Evolutionary conservation across 169 alveolate species (phyloP).

Genomic region (Cryptosporidium sp.): DNA sequence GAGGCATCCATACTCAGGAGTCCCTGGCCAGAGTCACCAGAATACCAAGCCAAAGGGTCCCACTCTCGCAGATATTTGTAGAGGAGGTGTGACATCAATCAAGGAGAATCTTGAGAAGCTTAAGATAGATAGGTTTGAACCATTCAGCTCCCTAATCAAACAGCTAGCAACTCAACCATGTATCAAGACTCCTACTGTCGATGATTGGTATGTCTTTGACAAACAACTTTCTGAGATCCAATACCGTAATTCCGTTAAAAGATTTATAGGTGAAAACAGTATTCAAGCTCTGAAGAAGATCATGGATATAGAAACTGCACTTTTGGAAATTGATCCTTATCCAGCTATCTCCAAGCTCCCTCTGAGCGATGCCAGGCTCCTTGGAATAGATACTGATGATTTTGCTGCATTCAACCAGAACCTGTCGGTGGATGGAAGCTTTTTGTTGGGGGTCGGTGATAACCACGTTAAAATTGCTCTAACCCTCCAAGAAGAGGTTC

Average conservation of each 20-base stretch:
- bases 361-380: slow-evolving; percentile 77
- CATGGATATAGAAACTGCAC: slow-evolving; percentile 78
- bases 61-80: slow-evolving; percentile 52
- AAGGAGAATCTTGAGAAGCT: slow-evolving; percentile 62
- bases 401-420: slow-evolving; percentile 77
- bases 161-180: slow-evolving; percentile 69
- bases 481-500: slow-evolving; percentile 75
- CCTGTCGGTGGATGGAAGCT: slow-evolving; percentile 74
- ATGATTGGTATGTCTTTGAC: slow-evolving; percentile 74
- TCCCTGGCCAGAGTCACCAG: neutral
- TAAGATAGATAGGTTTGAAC: slow-evolving; percentile 45
- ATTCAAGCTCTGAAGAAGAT: slow-evolving; percentile 78
- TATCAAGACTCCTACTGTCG: slow-evolving; percentile 64
- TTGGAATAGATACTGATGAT: slow-evolving; percentile 80
- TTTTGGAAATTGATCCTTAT: slow-evolving; percentile 78
- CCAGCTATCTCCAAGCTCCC: slow-evolving; percentile 74
- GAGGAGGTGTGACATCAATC: slow-evolving; percentile 30
- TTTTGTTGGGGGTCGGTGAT: slow-evolving; percentile 79
- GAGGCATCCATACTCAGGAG: neutral
- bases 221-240: slow-evolving; percentile 61
- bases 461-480: slow-evolving; percentile 77
- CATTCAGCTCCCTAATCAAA: slow-evolving; percentile 19
- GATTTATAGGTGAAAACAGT: slow-evolving; percentile 80
- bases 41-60: slow-evolving; percentile 51
- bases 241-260: slow-evolving; percentile 78